These are phyloP conservation scores for Dioscorea zingiberensis DNA, from an alignment of 106 monocot genomes.

Conservation along the genomic window DNA sequence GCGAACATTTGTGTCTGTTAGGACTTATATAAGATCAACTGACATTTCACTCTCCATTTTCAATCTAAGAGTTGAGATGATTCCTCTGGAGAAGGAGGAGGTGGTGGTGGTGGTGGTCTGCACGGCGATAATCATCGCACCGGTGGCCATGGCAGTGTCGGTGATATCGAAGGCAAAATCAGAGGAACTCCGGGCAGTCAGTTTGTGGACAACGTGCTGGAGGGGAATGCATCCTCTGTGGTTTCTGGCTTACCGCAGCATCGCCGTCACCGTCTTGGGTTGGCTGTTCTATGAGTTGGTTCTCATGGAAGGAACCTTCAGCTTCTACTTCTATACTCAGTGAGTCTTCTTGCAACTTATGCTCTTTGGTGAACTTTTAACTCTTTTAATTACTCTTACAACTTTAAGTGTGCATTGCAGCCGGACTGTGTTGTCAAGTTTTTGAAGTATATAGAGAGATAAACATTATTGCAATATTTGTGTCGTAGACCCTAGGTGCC, in stretches of 20 bases:
- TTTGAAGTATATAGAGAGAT: no score
- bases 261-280: constrained; percentile 5
- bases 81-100: no score
- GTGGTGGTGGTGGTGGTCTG: constrained; percentile 47
- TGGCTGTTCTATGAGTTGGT: constrained; percentile 8
- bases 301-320: constrained; percentile 1
- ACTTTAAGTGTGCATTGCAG: no score
- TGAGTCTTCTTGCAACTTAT: constrained; percentile 15
- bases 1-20: no score
- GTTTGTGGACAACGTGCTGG: constrained; percentile 25
- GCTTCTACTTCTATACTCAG: constrained; percentile 69
- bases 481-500: no score
- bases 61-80: no score
- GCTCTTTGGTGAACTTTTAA: no score
- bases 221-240: constrained; percentile 12
- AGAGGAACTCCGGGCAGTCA: neutral
- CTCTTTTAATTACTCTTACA: no score
- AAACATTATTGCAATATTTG: no score
- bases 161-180: constrained; percentile 10
- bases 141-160: constrained; percentile 20
- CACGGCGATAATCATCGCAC: constrained; percentile 22
- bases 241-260: constrained; percentile 5
- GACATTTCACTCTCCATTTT: no score
- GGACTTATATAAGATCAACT: no score
- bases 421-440: no score